Conservation (phyloP, 208 protist genomes). For the Phytomonas sp. region DNA sequence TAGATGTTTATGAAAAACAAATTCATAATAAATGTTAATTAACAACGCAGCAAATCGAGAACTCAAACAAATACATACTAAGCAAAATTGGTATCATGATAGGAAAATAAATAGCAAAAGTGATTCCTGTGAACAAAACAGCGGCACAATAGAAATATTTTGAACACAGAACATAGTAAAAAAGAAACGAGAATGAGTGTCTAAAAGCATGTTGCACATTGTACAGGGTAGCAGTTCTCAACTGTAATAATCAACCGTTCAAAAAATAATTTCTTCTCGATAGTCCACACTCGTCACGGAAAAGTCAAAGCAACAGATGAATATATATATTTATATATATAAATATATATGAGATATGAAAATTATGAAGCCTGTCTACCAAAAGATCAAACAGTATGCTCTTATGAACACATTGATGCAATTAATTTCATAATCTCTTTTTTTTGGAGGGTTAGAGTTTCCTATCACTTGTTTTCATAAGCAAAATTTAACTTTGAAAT, state of each 20-base stretch:
- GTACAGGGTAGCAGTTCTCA: neutral
- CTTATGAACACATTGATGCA: conserved; percentile 6
- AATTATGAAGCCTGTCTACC: conserved; percentile 4
- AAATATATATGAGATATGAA: conserved; percentile 1
- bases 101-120: neutral
- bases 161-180: neutral
- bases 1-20: neutral
- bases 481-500: too few species aligned
- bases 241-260: neutral
- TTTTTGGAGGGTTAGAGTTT: too few species aligned
- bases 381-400: neutral
- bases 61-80: conserved; percentile 11
- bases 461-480: too few species aligned
- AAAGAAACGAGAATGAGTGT: neutral
- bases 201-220: neutral
- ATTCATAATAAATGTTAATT: neutral
- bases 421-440: conserved; percentile 3
- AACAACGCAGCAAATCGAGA: conserved; percentile 6
- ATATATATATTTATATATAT: conserved; percentile 4
- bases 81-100: neutral
- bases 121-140: neutral
- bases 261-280: neutral
- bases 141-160: neutral
- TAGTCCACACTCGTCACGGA: neutral
- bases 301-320: neutral